These are phyloP conservation scores for Anthracocystis walkeri DNA, from an alignment of 1,284 basidiomycete species.

Conservation along the genomic window DNA sequence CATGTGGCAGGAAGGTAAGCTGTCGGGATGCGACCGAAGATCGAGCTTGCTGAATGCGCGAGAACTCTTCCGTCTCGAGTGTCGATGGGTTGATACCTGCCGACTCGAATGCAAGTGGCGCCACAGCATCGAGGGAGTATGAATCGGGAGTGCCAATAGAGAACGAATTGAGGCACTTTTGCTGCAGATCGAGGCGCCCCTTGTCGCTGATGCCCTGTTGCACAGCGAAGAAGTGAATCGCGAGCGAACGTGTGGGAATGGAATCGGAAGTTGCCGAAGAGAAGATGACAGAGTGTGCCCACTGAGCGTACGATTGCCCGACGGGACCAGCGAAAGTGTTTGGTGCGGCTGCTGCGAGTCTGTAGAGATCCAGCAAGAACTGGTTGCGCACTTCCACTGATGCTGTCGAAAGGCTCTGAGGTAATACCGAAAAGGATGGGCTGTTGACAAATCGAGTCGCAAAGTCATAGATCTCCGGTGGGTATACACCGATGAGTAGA, in stretches of 20 bases:
- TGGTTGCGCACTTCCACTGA: slow-evolving; percentile 29
- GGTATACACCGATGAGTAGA: slow-evolving; percentile 55
- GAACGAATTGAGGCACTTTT: slow-evolving; percentile 17
- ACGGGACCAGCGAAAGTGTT: slow-evolving; percentile 12
- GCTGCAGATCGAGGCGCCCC: slow-evolving; percentile 35
- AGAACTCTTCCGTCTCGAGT: slow-evolving; percentile 44
- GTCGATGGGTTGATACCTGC: slow-evolving; percentile 48
- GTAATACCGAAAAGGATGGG: slow-evolving; percentile 37
- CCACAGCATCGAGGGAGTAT: slow-evolving; percentile 23
- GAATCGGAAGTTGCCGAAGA: slow-evolving; percentile 9
- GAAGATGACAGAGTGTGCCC: slow-evolving; percentile 38
- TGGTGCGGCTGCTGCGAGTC: slow-evolving; percentile 27
- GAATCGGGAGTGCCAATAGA: slow-evolving; percentile 12
- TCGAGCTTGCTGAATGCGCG: slow-evolving; percentile 19
- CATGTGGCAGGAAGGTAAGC: slow-evolving; percentile 13
- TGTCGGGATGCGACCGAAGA: slow-evolving; percentile 7
- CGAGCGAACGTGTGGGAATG: slow-evolving; percentile 51
- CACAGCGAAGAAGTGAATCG: slow-evolving; percentile 46
- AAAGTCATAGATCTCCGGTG: slow-evolving; percentile 54
- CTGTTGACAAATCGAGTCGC: slow-evolving; percentile 39
- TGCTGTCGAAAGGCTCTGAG: slow-evolving; percentile 8
- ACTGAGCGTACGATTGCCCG: slow-evolving; percentile 14
- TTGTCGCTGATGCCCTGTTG: slow-evolving; percentile 50
- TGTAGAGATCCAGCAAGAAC: slow-evolving; percentile 32
- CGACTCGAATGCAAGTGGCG: slow-evolving; percentile 26